Base-by-base conservation (phyloP, 2,329 filamentous ascomycete genomes). In the Herpotrichia juniperi region DNA sequence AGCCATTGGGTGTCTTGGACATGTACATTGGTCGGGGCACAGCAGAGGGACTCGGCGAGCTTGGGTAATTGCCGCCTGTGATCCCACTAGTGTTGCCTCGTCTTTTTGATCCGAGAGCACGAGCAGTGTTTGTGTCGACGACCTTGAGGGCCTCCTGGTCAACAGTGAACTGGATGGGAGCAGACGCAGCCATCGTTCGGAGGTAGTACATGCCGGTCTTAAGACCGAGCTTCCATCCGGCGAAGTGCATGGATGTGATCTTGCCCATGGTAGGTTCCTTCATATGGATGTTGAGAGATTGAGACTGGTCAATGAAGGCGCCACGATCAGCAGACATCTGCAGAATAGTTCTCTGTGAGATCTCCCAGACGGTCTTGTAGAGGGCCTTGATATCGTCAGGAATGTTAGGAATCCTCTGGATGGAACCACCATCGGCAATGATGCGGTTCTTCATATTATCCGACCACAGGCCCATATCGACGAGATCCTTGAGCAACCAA, bases 151-250 rank as follows among this genome's bases (percentile, higher is more conserved):
- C 90, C 77, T 96, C 91, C 78, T 99, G 93, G 73, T 99, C 94
- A 71, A 99, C 94, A 4, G 94, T 99, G 81, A 99, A 99, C 78
- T 99, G 94, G 63, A 99, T 99, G 48, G 94, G 94, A 42, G 93
- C 92, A 16, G 93, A 93, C 30, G 94, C 94, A 58, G 94, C 94
- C 87, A 96, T 94, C 42, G 94, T 99, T 68, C 94, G 91, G 66
- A 99, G 87, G 79, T 99, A 99, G 87, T 99, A 99, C 94, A 99
- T 97, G 81, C 94, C 94, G 30, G 94, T 99, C 89, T 99, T 99
- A 64, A 99, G 86, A 70, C 94, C 94, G 62, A 97, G 87, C 84
- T 97, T 99, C 94, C 94, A 99, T 67, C 94, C 94, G 43, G 94
- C 86, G 73, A 99, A 99, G 81, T 99, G 94, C 94, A 99, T 99